Base-by-base conservation (phyloP, 805 yeast genomes). In the Lipomyces yamadae region DNA sequence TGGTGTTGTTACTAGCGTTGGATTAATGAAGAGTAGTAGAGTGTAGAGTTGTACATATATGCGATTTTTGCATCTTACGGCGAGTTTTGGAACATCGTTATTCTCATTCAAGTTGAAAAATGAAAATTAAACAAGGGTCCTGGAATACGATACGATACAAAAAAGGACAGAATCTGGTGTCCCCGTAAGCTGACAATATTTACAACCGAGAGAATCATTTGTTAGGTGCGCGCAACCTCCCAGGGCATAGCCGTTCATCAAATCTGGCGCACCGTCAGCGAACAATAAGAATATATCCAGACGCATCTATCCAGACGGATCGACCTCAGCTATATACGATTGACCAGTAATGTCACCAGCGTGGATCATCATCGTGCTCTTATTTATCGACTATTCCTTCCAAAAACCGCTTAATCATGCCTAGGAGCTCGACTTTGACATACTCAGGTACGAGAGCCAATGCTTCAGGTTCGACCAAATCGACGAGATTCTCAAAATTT, bases 401-500 rank as follows among this genome's bases (percentile, higher is more conserved):
- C 24, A 75, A 71, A 24, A 73, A 62, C 32, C 75, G 81, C 82
- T 68, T 67, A 55, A 92, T 86, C 75, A 84, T 84, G 35, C 80
- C 79, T 69, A 91, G 76, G 5, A 88, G 81, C 39, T 86, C 90
- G 4, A 83, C 79, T 74, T 85, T 88, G 11, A 92, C 88, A 3
- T 81, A 79, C 7, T 83, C 85, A 0, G 96, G 92, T 1, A 92
- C 92, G 83, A 87, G 79, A 0, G 78, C 84, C 74, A 88, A 78
- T 0, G 96, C 97, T 72, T 82, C 81, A 6, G 90, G 88, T 72
- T 86, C 89, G 11, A 91, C 75, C 37, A 80, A 78, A 11, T 82
- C 73, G 56, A 84, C 79, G 13, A 91, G 75, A 50, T 81, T 81
- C 2, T 84, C 85, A 68, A 88, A 88, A 70, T 81, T 87, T 11